Conservation (phyloP, 208 protist genomes). For the Phytomonas sp. region DNA sequence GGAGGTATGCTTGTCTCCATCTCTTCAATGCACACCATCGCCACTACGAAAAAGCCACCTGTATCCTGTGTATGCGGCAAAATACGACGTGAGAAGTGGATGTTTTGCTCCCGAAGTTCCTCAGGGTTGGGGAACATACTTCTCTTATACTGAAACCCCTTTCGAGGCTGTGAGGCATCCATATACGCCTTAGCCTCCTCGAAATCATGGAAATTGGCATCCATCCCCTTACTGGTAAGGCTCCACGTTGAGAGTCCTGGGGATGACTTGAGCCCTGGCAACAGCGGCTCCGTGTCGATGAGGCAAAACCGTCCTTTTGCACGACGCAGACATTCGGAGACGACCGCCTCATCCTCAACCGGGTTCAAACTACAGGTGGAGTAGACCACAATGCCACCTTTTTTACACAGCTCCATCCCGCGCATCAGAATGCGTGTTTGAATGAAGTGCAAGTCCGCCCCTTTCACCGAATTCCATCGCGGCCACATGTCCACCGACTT, state of each 20-base stretch:
- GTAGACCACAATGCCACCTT: slow-evolving; percentile 90
- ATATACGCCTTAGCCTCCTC: slow-evolving; percentile 54
- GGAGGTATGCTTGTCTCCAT: slow-evolving; percentile 14
- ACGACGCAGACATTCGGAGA: slow-evolving; percentile 72
- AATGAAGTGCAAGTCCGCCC: slow-evolving; percentile 69
- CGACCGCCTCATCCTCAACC: slow-evolving; percentile 92
- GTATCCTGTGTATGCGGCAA: slow-evolving; percentile 94
- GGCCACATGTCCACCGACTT: slow-evolving; percentile 92
- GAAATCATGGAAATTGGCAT: slow-evolving; percentile 30
- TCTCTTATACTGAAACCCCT: slow-evolving; percentile 57
- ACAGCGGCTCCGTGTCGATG: slow-evolving; percentile 67
- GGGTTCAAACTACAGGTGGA: slow-evolving; percentile 94
- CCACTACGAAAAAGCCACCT: slow-evolving; percentile 95
- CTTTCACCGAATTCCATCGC: slow-evolving; percentile 82
- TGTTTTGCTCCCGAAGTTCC: slow-evolving; percentile 46
- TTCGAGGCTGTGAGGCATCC: slow-evolving; percentile 16
- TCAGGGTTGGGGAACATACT: slow-evolving; percentile 67
- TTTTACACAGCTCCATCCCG: slow-evolving; percentile 71
- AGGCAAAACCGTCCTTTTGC: slow-evolving; percentile 62
- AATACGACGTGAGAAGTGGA: slow-evolving; percentile 81
- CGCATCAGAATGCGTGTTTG: slow-evolving; percentile 78
- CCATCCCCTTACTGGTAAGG: slow-evolving; percentile 62
- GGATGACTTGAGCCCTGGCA: slow-evolving; percentile 62
- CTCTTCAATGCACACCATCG: slow-evolving; percentile 70
- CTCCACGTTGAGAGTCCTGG: slow-evolving; percentile 79